Conservation (phyloP, 345 rosid genomes). For the Geranium brycei region DNA sequence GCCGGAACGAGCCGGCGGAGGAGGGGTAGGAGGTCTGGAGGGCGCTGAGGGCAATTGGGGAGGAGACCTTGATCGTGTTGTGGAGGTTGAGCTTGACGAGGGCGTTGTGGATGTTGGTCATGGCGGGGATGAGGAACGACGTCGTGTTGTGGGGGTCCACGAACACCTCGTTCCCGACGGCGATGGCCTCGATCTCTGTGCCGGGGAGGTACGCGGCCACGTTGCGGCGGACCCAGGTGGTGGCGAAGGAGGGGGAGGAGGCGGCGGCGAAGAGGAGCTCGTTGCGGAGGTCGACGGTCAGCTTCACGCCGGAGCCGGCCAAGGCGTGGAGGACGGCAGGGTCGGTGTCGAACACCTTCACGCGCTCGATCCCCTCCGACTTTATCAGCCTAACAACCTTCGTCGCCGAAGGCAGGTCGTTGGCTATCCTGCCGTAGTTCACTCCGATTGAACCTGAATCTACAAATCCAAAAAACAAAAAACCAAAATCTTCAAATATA, state of each 20-base stretch:
- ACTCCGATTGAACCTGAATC: conserved; percentile 76
- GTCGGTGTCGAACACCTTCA: conserved; percentile 76
- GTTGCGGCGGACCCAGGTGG: conserved; percentile 54
- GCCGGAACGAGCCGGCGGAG: conserved; percentile 78
- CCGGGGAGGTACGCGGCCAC: conserved; percentile 56
- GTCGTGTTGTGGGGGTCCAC: conserved; percentile 76
- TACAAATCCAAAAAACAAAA: not conserved
- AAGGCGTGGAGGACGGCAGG: conserved; percentile 67
- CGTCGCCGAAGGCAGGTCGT: conserved; percentile 62
- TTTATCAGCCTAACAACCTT: conserved; percentile 62
- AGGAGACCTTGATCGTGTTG: conserved; percentile 57
- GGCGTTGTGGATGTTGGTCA: conserved; percentile 76
- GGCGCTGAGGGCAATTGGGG: conserved; percentile 81
- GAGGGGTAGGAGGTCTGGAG: conserved; percentile 77
- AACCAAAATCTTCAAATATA: too few relatives aligned
- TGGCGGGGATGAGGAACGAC: conserved; percentile 54
- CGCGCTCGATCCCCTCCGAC: conserved; percentile 58
- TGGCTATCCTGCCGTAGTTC: conserved; percentile 84
- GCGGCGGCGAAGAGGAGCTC: conserved; percentile 55
- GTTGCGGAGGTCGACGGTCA: conserved; percentile 83
- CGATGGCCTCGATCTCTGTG: conserved; percentile 84
- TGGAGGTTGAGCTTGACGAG: conserved; percentile 45
- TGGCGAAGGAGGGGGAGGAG: conserved; percentile 38
- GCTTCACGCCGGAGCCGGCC: conserved; percentile 60
- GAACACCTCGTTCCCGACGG: conserved; percentile 88